Evolutionary conservation across 768 basidiomycete species (phyloP).

Genomic region (Multifurca ochricompacta): DNA sequence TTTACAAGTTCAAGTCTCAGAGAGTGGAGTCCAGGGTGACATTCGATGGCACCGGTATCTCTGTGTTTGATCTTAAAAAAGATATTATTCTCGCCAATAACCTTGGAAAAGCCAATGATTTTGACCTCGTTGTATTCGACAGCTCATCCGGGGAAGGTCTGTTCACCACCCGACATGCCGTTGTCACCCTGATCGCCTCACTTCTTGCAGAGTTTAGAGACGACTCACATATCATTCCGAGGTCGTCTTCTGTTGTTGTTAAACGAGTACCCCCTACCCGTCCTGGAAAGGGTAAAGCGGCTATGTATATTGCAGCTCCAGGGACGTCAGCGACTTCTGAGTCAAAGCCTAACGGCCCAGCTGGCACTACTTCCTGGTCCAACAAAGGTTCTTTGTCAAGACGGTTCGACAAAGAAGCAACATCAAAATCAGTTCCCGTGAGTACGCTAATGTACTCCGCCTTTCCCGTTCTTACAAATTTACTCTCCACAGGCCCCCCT

Average conservation of each 20-base stretch:
- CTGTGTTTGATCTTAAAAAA: conserved; percentile 98
- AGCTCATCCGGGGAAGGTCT: conserved; percentile 83
- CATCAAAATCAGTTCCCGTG: not conserved
- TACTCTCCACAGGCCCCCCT: conserved; percentile 26
- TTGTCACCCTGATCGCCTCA: not conserved
- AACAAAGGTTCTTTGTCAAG: conserved; percentile 65
- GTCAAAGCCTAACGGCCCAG: conserved; percentile 23
- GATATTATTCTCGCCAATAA: conserved; percentile 96
- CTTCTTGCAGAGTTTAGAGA: conserved; percentile 70
- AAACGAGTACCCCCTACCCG: conserved; percentile 80
- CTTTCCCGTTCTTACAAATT: not conserved
- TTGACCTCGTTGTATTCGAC: conserved; percentile 87
- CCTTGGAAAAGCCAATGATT: conserved; percentile 93
- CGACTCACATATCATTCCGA: conserved; percentile 85
- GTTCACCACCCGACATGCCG: not conserved
- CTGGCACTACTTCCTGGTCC: conserved; percentile 41
- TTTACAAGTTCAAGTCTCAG: conserved; percentile 96
- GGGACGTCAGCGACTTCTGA: conserved; percentile 37
- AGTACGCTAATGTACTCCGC: not conserved
- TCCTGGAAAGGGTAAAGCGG: conserved; percentile 76
- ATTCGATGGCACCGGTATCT: conserved; percentile 98
- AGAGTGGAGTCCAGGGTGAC: conserved; percentile 91
- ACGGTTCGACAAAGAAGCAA: conserved; percentile 70
- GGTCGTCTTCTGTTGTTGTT: conserved; percentile 90
- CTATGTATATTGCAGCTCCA: conserved; percentile 54